Base-by-base conservation (phyloP, 805 yeast genomes). In the Nakazawaea wickerhamii region DNA sequence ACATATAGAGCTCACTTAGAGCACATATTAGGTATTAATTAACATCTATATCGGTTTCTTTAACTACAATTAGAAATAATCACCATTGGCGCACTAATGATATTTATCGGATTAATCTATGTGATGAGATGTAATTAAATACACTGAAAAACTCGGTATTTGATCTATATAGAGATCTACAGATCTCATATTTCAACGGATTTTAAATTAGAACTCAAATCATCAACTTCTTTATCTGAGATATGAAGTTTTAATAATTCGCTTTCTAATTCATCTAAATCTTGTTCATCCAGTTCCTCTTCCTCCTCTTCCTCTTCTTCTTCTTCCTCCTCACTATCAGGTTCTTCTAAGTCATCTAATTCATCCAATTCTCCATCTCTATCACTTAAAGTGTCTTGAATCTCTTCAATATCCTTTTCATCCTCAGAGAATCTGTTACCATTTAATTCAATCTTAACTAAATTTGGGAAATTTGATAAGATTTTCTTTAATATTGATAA, bases 351-450 rank as follows among this genome's bases (percentile, higher is more conserved):
- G 53, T 93, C 99, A 54, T 91, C 98, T 38, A 93, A 71, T 58
- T 93, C 99, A 55, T 91, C 96, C 26, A 93, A 67, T 59, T 84
- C 91, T 48, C 95, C 96, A 0, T 90, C 93, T 55, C 88, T 77
- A 30, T 70, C 74, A 44, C 76, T 85, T 52, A 91, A 88, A 14
- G 80, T 60, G 17, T 68, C 76, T 37, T 61, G 70, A 49, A 91
- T 76, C 40, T 66, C 62, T 42, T 78, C 84, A 43, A 93, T 61
- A 17, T 73, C 67, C 46, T 79, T 84, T 32, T 86, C 79, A 50
- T 91, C 98, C 61, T 93, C 98, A 39, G 86, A 86, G 55, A 93
- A 84, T 58, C 86, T 71, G 66, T 93, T 93, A 58, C 99, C 99
- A 58, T 93, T 91, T 50, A 93, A 73, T 68, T 93, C 98, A 50